Percentiles rank a stretch among this genome's conserved stretches.
Conservation (phyloP, 805 yeast genomes). For the Saturnispora serradocipensis region DNA sequence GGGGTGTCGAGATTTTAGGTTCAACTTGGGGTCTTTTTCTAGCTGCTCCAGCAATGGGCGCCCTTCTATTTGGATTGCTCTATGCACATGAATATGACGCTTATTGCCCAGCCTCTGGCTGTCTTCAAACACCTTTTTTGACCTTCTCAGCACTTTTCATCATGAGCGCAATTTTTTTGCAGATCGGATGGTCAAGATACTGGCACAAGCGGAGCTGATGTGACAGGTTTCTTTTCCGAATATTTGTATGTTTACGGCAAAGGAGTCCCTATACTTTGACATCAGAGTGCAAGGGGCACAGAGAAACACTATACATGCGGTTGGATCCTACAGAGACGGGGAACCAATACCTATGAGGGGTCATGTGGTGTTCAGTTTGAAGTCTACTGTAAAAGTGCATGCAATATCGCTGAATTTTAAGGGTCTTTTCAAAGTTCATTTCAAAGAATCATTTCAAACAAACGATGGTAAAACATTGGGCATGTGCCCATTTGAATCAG, state of each 20-base stretch:
- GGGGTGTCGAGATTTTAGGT: conserved; percentile 85
- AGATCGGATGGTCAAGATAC: neutral
- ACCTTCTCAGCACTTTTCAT: conserved; percentile 4
- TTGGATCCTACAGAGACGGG: conserved; percentile 38
- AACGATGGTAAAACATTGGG: conserved; percentile 20
- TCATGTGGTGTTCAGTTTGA: conserved; percentile 36
- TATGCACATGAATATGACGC: conserved; percentile 59
- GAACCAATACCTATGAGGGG: conserved; percentile 38
- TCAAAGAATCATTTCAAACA: conserved; percentile 26
- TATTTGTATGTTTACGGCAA: neutral
- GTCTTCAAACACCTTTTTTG: conserved; percentile 7
- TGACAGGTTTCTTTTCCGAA: neutral
- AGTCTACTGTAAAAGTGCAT: conserved; percentile 33
- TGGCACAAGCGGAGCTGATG: conserved; percentile 1
- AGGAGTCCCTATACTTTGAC: conserved; percentile 13
- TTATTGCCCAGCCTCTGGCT: conserved; percentile 17
- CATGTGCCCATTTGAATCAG: conserved; percentile 30
- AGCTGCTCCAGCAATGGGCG: conserved; percentile 82
- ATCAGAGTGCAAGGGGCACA: conserved; percentile 30
- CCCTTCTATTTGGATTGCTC: conserved; percentile 55
- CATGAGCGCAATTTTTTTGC: conserved; percentile 8
- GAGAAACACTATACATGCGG: conserved; percentile 34
- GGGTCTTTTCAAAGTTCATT: conserved; percentile 38
- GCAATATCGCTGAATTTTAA: conserved; percentile 30
- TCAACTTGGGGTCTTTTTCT: conserved; percentile 85